These are phyloP conservation scores for Alternaria arbusti DNA, from an alignment of 2,329 filamentous ascomycete genomes.

Conservation along the genomic window DNA sequence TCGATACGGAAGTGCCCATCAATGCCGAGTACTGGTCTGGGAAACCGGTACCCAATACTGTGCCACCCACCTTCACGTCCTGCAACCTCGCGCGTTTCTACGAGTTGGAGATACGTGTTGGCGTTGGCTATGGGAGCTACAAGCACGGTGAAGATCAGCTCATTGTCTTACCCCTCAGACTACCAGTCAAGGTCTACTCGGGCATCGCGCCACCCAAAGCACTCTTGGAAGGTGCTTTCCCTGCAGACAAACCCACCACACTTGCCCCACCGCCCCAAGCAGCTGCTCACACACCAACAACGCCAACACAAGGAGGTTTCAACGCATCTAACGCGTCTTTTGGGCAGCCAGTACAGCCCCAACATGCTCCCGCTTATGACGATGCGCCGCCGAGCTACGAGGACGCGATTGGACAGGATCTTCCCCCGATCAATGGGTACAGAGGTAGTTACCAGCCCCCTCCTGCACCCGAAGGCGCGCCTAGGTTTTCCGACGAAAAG, in stretches of 20 bases:
- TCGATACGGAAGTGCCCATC: constrained; percentile 72
- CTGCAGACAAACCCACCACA: constrained; percentile 22
- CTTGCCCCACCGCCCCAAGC: constrained; percentile 21
- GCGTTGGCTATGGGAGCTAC: constrained; percentile 74
- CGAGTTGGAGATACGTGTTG: constrained; percentile 81
- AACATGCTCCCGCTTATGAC: constrained; percentile 58
- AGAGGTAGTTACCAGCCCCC: constrained; percentile 68
- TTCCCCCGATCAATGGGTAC: constrained; percentile 75
- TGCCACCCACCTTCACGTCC: constrained; percentile 84
- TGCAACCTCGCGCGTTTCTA: constrained; percentile 88
- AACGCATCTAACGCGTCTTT: constrained; percentile 24
- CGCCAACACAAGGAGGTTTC: constrained; percentile 31
- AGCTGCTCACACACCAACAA: constrained; percentile 32
- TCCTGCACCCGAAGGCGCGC: constrained; percentile 45
- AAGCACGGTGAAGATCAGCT: constrained; percentile 68
- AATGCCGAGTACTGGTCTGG: constrained; percentile 76
- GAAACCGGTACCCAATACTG: constrained; percentile 77
- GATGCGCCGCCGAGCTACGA: constrained; percentile 96
- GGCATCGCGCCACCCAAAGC: constrained; percentile 82
- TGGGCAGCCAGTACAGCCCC: constrained; percentile 24
- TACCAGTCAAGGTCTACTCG: constrained; percentile 83
- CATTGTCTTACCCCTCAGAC: constrained; percentile 77
- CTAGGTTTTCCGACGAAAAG: constrained; percentile 47
- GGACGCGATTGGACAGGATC: constrained; percentile 82
- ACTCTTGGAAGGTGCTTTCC: constrained; percentile 71